phyloP scores from a whole-genome alignment of 1,284 basidiomycete species.

The Phaffia rhodozyma region DNA sequence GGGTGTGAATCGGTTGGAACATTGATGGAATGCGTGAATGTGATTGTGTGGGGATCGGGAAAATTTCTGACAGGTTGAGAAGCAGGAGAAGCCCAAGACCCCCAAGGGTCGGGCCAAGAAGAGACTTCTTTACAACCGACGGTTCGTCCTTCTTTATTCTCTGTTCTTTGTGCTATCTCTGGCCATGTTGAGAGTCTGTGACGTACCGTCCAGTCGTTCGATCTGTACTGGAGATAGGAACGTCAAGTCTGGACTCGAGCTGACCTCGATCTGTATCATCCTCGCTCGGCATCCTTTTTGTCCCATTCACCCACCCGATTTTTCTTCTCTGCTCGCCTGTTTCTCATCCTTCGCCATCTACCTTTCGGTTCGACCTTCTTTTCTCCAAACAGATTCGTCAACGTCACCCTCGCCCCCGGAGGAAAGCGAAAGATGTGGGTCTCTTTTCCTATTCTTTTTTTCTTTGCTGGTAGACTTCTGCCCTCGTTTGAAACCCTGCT shows the following conservation, averaged over 20 bases:
- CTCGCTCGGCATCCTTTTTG: slow-evolving; percentile 6
- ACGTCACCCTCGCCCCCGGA: slow-evolving; percentile 76
- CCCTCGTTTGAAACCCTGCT: not conserved
- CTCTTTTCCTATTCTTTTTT: slow-evolving; percentile 18
- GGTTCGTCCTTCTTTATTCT: slow-evolving; percentile 41
- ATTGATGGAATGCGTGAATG: too few species aligned
- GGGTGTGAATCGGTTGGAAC: not conserved
- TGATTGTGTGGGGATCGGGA: too few species aligned
- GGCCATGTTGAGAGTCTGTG: not conserved
- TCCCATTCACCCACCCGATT: not conserved
- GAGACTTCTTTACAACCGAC: slow-evolving; percentile 84
- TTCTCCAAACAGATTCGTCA: slow-evolving; percentile 61
- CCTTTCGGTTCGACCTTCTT: too few species aligned
- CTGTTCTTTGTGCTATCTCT: not conserved
- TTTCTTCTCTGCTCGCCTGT: not conserved
- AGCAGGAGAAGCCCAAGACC: slow-evolving; percentile 95
- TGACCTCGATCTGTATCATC: slow-evolving; percentile 10
- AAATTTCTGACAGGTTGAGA: slow-evolving; percentile 48
- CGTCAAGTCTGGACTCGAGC: not conserved
- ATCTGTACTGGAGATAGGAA: not conserved
- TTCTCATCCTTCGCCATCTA: not conserved
- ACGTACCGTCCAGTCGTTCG: too few species aligned
- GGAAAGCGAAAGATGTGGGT: slow-evolving; percentile 96
- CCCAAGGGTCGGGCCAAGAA: slow-evolving; percentile 95
- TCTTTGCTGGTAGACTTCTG: slow-evolving; percentile 16